phyloP scores from a whole-genome alignment of 768 basidiomycete species.

The Dacryopinax spathularia region DNA sequence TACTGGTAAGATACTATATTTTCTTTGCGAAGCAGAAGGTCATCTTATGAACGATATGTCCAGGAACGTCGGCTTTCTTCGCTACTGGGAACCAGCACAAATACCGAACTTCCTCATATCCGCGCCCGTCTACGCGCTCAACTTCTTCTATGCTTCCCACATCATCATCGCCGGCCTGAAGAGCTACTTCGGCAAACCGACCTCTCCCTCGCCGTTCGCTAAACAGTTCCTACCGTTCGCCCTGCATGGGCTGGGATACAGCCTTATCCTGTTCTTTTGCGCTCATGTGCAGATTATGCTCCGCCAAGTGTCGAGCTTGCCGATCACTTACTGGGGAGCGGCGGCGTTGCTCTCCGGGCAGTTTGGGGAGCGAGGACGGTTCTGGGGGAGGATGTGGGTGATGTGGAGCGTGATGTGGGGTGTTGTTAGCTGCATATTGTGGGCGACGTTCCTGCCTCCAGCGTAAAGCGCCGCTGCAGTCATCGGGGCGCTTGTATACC shows the following conservation, averaged over 20 bases:
- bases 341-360: slow-evolving; percentile 33
- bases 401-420: slow-evolving; percentile 73
- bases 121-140: slow-evolving; percentile 45
- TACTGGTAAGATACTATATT: neutral
- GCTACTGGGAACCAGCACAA: slow-evolving; percentile 73
- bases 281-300: slow-evolving; percentile 83
- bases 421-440: slow-evolving; percentile 50
- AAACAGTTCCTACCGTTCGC: slow-evolving; percentile 50
- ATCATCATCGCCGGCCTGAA: neutral
- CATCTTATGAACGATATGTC: neutral
- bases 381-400: slow-evolving; percentile 49
- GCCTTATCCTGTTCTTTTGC: slow-evolving; percentile 52
- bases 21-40: neutral
- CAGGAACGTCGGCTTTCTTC: slow-evolving; percentile 67
- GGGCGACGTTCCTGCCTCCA: slow-evolving; percentile 82
- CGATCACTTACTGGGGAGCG: slow-evolving; percentile 76
- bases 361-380: slow-evolving; percentile 5
- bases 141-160: slow-evolving; percentile 26
- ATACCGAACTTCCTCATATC: slow-evolving; percentile 79
- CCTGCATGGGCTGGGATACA: slow-evolving; percentile 52
- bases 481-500: neutral
- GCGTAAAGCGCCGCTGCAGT: no score
- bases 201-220: slow-evolving; percentile 25
- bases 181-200: neutral
- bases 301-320: slow-evolving; percentile 60